Evolutionary conservation across 768 basidiomycete genomes (phyloP), one percentile per base, ranked within the genome.

Genomic region (Sporobolomyces pararoseus): DNA sequence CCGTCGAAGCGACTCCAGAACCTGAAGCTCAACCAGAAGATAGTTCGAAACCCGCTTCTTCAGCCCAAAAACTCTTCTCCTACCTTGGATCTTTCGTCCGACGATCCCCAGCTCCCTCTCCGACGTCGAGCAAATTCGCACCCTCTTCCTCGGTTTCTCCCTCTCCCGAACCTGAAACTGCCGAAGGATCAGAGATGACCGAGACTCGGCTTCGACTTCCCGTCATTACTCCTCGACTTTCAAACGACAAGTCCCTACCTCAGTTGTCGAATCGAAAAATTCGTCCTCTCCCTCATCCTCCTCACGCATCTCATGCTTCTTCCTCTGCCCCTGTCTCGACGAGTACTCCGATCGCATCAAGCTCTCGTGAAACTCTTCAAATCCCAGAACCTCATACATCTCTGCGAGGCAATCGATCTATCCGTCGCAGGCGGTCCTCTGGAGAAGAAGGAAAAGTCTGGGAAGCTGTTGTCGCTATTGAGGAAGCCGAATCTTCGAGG

Each of bases 81-180:
- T 73, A 66, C 65, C 51, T 70, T 57, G 72, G 72, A 14, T 66
- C 65, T 0, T 54, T 73, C 58, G 65, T 73, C 16, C 55, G 65
- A 4, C 68, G 68, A 14, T 59, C 69, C 0, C 69, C 69, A 1
- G 69, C 51, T 2, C 68, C 68, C 1, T 61, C 64, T 0, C 53
- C 69, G 23, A 37, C 64, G 2, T 62, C 69, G 29, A 44, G 51
- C 0, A 64, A 53, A 27, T 53, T 60, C 16, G 39, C 31, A 3
- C 31, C 54, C 2, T 46, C 63, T 0, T 14, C 44, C 3, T 53
- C 54, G 0, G 2, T 49, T 21, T 57, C 71, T 19, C 59, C 63
- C 0, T 35, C 39, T 25, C 69, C 51, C 23, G 63, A 59, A 31
- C 49, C 68, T 5, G 7, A 7, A 17, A 25, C 47, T 42, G n/a